These are phyloP conservation scores for Ambrosia artemisiifolia DNA, from an alignment of 129 eudicot species.

Conservation along the genomic window DNA sequence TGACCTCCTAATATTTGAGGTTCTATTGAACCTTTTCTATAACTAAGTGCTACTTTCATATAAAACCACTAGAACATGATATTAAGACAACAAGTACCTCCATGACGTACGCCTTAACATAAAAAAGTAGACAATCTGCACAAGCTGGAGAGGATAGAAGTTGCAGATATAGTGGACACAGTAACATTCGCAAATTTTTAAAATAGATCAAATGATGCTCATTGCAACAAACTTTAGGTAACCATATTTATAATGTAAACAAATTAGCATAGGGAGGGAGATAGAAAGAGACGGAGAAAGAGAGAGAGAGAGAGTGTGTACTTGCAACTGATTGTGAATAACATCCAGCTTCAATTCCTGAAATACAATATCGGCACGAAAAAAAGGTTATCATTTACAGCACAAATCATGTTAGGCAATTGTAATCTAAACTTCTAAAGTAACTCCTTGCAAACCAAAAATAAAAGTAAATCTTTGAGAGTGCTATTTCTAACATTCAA, in stretches of 20 bases:
- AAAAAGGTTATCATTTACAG: not conserved
- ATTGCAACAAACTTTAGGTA: conserved; percentile 5
- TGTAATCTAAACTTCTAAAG: not conserved
- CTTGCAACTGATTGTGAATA: conserved; percentile 64
- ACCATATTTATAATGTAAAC: not conserved
- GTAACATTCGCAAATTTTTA: not conserved
- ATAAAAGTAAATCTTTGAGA: not conserved
- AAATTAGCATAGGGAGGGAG: not conserved
- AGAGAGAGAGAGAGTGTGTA: conserved; percentile 20
- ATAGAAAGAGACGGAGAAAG: not conserved
- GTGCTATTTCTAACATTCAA: not conserved
- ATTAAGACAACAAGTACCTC: not conserved
- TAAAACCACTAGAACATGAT: conserved; percentile 3
- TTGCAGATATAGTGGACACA: not conserved
- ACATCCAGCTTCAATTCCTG: conserved; percentile 79
- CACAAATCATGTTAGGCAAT: conserved; percentile 4
- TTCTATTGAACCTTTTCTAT: not conserved
- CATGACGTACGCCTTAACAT: not conserved
- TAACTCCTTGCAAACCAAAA: conserved; percentile 10
- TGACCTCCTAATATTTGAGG: not conserved
- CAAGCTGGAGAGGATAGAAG: not conserved
- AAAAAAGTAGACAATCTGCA: not conserved
- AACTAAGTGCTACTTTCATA: not conserved
- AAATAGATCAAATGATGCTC: not conserved
- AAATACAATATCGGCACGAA: conserved; percentile 19